Conservation (phyloP, 106 monocot genomes). For the Dendrobium nobile region DNA sequence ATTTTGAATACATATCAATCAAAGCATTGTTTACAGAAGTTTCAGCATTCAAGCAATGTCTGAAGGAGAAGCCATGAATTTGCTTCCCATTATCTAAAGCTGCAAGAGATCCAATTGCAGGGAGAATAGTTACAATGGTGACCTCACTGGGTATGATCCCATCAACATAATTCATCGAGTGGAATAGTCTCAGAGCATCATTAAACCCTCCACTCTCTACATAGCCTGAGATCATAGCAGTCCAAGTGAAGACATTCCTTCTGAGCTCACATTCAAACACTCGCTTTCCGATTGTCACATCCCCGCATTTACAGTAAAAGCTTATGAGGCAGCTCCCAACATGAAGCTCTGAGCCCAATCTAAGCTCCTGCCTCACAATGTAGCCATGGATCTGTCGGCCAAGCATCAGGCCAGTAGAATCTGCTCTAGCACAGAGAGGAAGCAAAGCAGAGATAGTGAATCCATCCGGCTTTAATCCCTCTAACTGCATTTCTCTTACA, state of each 20-base stretch:
- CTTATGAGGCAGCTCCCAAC: slow-evolving; percentile 52
- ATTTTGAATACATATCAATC: slow-evolving; percentile 71
- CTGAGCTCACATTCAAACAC: slow-evolving; percentile 43
- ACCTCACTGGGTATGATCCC: slow-evolving; percentile 41
- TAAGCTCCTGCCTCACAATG: slow-evolving; percentile 35
- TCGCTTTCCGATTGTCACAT: slow-evolving; percentile 26
- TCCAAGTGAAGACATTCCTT: slow-evolving; percentile 68
- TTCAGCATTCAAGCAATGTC: slow-evolving; percentile 22
- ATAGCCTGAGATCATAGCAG: slow-evolving; percentile 60
- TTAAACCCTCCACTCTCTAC: slow-evolving; percentile 41
- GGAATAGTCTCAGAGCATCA: slow-evolving; percentile 49
- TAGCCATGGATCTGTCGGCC: slow-evolving; percentile 63
- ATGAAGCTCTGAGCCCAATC: slow-evolving; percentile 38
- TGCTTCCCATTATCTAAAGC: slow-evolving; percentile 45
- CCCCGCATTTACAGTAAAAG: slow-evolving; percentile 43
- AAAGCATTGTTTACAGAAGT: slow-evolving; percentile 69
- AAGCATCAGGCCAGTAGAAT: not conserved
- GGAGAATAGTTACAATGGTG: slow-evolving; percentile 52
- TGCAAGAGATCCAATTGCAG: slow-evolving; percentile 48
- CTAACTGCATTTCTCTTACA: slow-evolving; percentile 35
- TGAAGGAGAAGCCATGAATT: slow-evolving; percentile 51
- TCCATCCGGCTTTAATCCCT: slow-evolving; percentile 40
- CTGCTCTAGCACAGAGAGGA: slow-evolving; percentile 17
- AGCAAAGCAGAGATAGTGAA: slow-evolving; percentile 57
- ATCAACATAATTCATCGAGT: slow-evolving; percentile 34